A percentile compares a stretch with the other conserved stretches of the same genome.
Evolutionary conservation across 2,329 filamentous ascomycete species (phyloP).

Genomic region (Pyricularia sp.): DNA sequence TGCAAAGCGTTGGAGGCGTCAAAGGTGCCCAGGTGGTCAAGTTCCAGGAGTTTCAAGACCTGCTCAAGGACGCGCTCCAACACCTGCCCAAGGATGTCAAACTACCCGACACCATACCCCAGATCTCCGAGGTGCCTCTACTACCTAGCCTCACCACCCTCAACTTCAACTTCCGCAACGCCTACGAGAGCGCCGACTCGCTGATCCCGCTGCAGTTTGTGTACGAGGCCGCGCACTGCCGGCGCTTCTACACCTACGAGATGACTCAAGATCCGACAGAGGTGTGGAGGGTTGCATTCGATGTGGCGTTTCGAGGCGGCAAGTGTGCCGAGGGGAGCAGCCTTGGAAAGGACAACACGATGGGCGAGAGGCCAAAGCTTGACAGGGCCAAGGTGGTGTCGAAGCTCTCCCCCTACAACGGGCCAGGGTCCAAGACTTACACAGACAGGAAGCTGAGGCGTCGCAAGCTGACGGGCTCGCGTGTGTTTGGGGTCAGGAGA

Average conservation of each 20-base stretch:
- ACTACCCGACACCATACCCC: neutral
- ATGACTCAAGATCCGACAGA: conserved; percentile 32
- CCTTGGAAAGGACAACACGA: neutral
- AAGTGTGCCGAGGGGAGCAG: conserved; percentile 3
- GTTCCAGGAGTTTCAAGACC: conserved; percentile 5
- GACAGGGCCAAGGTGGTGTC: conserved; percentile 2
- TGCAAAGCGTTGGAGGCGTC: conserved; percentile 48
- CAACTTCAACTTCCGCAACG: conserved; percentile 25
- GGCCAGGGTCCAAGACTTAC: conserved; percentile 1
- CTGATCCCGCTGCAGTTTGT: conserved; percentile 34
- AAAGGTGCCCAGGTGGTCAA: conserved; percentile 32
- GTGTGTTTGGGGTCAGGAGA: neutral
- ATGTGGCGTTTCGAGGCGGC: conserved; percentile 17
- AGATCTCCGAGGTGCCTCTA: neutral
- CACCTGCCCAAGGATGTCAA: neutral
- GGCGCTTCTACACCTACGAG: conserved; percentile 35
- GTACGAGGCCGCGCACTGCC: conserved; percentile 34
- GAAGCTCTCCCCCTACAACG: conserved; percentile 1
- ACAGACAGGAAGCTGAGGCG: neutral
- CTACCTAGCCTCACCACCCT: conserved; percentile 13
- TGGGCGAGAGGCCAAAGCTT: neutral
- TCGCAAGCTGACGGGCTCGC: neutral
- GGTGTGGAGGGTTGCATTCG: conserved; percentile 31
- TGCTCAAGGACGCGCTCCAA: conserved; percentile 11
- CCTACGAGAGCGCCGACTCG: conserved; percentile 22